Evolutionary conservation across 441 rosid genomes (phyloP), one percentile per base, ranked within the genome.

Genomic region (Croton laevigatus): DNA sequence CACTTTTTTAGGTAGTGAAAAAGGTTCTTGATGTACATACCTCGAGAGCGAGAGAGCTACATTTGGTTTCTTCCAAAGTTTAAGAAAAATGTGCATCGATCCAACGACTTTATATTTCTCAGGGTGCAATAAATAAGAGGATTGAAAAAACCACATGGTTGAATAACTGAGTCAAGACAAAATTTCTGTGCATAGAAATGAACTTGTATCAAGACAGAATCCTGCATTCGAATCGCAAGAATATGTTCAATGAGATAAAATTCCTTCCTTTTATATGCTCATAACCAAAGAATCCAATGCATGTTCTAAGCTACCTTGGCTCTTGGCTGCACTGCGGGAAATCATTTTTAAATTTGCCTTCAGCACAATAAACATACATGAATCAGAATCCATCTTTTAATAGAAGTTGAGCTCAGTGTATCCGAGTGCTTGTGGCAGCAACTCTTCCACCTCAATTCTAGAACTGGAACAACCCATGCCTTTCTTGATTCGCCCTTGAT

Each of bases 391-490:
- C 40, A 40, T 62, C 8, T 62, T 68, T 89, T 83, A 87, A 62
- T 71, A 86, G 65, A 79, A 86, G 79, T 78, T 82, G 61, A 85
- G 77, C 68, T 81, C 88, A 13, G 79, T 62, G 59, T 85, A 91
- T 71, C 87, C 88, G 71, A 80, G 85, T 19, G 86, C 78, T 22
- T 81, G 78, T 12, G 97, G 97, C 78, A 93, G 81, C 70, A 91
- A 80, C 80, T 93, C 98, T 81, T 96, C 97, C 53, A 86, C 96
- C 85, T 93, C 92, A 19, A 96, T 78, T 82, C 97, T 87, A 34
- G 96, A 82, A 71, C 86, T 85, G 66, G 94, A 78, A 72, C 85
- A 86, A 76, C 87, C 89, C 81, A 74, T 83, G 85, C 81, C 87
- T 83, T 88, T 93, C 87, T 80, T 88, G 61, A 89, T 81, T 71